Evolutionary conservation across 2,329 filamentous ascomycete genomes (phyloP), one percentile per base, ranked within the genome.

Genomic region (Saccharata proteae): DNA sequence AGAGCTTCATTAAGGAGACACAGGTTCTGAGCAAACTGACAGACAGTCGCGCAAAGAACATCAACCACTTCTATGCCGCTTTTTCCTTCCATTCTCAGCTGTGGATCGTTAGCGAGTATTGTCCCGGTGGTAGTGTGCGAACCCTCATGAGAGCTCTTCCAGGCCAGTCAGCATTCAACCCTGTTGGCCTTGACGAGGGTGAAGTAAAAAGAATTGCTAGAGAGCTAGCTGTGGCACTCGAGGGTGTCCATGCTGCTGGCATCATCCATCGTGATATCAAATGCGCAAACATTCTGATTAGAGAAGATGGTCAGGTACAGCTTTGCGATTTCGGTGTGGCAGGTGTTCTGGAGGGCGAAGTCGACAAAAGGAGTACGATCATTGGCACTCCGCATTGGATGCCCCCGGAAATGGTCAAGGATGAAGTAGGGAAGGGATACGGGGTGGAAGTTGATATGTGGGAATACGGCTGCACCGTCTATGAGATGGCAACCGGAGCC

Each of bases 61-160:
- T 92, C 57, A 90, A 88, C 50, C 70, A 77, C 43, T 78, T 88
- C 30, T 76, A 86, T 43, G 81, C 86, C 42, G 80, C 80, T 4
- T 66, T 86, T 13, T 74, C 80, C 6, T 74, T 88, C 21, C 79
- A 80, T 24, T 76, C 80, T 43, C 73, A 82, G 38, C 77, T 92
- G 60, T 92, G 83, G 83, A 82, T 90, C 62, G 74, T 90, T 34
- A 86, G 80, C 37, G 81, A 90, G 57, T 85, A 86, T 53, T 86
- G 82, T 45, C 80, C 79, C 5, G 83, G 83, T 39, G 83, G 83
- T 29, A 90, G 82, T 51, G 77, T 92, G 5, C 65, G 71, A 36
- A 77, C 74, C 6, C 46, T 78, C 43, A 72, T 76, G 63, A 26
- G 32, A 12, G 32, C 32, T 3, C 30, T 17, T 3, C 32, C 32